Percentiles rank a stretch among this genome's conserved stretches.
phyloP scores from a whole-genome alignment of 768 basidiomycete species.

The Termitomyces sp. region DNA sequence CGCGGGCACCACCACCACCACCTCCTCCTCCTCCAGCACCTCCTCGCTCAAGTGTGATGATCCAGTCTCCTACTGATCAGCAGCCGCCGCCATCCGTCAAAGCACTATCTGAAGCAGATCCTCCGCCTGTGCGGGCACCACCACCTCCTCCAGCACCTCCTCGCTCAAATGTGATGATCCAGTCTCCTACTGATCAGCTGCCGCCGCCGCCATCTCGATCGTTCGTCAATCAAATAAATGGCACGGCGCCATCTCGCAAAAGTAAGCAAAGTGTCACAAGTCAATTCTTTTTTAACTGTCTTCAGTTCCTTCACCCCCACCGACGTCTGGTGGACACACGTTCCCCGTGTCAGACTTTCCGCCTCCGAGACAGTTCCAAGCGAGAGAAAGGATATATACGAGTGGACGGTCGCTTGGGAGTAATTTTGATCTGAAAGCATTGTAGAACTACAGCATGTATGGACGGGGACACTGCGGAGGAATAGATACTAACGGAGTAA shows the following conservation, averaged over 20 bases:
- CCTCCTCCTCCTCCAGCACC: constrained; percentile 15
- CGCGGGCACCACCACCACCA: too few species aligned
- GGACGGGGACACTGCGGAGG: constrained; percentile 8
- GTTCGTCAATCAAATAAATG: constrained; percentile 13
- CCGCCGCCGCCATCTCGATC: constrained; percentile 7
- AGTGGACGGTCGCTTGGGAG: constrained; percentile 68
- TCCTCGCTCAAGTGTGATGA: too few species aligned
- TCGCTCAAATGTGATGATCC: constrained; percentile 22
- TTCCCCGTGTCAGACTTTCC: constrained; percentile 80
- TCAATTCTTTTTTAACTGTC: neutral
- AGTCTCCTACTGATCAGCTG: constrained; percentile 8
- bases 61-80: constrained; percentile 10
- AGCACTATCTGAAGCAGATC: constrained; percentile 39
- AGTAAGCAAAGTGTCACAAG: constrained; percentile 29
- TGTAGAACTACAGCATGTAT: constrained; percentile 14
- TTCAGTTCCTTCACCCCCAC: constrained; percentile 44
- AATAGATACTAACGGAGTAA: constrained; percentile 7
- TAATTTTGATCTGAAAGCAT: constrained; percentile 50
- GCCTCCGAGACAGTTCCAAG: constrained; percentile 60
- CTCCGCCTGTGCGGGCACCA: constrained; percentile 20
- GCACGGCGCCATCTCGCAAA: constrained; percentile 36
- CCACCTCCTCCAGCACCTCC: constrained; percentile 21
- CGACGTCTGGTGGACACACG: constrained; percentile 59
- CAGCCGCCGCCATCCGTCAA: too few species aligned
- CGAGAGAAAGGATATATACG: constrained; percentile 46